Conservation (phyloP, 345 rosid genomes). For the Melaleuca alternifolia region DNA sequence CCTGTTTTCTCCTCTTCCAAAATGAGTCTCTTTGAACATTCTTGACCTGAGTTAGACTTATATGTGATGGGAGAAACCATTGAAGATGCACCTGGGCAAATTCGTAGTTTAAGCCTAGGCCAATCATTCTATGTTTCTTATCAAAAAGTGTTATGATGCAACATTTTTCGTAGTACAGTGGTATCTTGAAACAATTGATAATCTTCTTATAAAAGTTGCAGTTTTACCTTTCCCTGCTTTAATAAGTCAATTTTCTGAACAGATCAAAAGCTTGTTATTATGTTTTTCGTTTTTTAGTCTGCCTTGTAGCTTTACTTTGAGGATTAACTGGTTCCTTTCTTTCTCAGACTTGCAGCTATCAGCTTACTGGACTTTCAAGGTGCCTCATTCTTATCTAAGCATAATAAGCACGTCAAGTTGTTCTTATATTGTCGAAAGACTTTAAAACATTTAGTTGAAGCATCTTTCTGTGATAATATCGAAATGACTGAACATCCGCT, state of each 20-base stretch:
- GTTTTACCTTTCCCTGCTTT: no score
- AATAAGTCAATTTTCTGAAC: no score
- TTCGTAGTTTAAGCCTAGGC: background rate
- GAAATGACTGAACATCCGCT: conserved; percentile 17
- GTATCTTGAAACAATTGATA: background rate
- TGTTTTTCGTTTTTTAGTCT: no score
- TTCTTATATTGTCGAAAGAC: conserved; percentile 64
- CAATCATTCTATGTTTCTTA: no score
- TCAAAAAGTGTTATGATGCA: background rate
- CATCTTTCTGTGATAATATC: conserved; percentile 32
- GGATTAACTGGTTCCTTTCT: no score
- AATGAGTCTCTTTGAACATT: background rate
- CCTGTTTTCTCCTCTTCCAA: background rate
- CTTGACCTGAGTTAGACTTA: background rate
- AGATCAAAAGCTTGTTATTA: no score
- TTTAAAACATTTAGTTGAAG: conserved; percentile 42
- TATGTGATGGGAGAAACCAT: background rate
- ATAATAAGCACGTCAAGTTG: conserved; percentile 39
- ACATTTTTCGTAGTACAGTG: background rate
- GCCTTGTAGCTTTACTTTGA: no score
- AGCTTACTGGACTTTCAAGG: conserved; percentile 20
- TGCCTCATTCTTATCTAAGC: conserved; percentile 14
- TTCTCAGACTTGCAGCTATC: conserved; percentile 31
- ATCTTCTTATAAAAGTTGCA: no score
- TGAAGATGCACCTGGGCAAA: background rate